Conservation (phyloP, 352 stramenopile genomes). For the Pythium utonaiense region DNA sequence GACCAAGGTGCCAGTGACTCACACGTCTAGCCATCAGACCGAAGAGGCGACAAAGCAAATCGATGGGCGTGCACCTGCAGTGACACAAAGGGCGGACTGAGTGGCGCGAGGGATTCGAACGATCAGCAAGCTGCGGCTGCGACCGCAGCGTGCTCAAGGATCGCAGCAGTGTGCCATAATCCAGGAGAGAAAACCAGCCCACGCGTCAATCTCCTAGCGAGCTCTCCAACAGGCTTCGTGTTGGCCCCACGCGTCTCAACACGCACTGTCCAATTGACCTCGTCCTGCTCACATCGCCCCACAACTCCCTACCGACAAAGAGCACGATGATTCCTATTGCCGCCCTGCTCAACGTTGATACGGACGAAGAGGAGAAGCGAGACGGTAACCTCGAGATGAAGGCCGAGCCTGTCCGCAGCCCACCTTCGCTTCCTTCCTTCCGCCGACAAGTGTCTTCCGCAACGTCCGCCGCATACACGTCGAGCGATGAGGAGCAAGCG, state of each 20-base stretch:
- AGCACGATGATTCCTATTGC: slow-evolving; percentile 20
- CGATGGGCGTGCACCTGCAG: background rate
- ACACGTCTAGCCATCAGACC: background rate
- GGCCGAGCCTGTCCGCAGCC: slow-evolving; percentile 5
- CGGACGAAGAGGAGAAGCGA: slow-evolving; percentile 13
- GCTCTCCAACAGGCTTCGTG: background rate
- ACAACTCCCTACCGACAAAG: no score
- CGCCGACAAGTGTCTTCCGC: slow-evolving; percentile 11
- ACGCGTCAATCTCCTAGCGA: background rate
- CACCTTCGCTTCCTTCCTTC: background rate
- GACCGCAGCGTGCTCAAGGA: background rate
- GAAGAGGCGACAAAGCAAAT: background rate
- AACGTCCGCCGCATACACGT: slow-evolving; percentile 2
- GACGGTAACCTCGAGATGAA: slow-evolving; percentile 12
- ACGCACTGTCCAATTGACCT: slow-evolving; percentile 16
- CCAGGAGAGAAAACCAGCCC: background rate
- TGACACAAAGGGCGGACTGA: slow-evolving; percentile 12
- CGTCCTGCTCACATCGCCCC: background rate
- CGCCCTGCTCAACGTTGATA: slow-evolving; percentile 18
- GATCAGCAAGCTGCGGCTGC: slow-evolving; percentile 14
- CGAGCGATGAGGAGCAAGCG: slow-evolving; percentile 21
- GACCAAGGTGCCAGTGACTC: background rate
- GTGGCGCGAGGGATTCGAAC: slow-evolving; percentile 4
- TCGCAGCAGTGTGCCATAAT: background rate
- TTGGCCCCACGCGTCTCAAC: background rate